phyloP scores from a whole-genome alignment of 2,329 filamentous ascomycete species.

The Hypoxylon sp. region DNA sequence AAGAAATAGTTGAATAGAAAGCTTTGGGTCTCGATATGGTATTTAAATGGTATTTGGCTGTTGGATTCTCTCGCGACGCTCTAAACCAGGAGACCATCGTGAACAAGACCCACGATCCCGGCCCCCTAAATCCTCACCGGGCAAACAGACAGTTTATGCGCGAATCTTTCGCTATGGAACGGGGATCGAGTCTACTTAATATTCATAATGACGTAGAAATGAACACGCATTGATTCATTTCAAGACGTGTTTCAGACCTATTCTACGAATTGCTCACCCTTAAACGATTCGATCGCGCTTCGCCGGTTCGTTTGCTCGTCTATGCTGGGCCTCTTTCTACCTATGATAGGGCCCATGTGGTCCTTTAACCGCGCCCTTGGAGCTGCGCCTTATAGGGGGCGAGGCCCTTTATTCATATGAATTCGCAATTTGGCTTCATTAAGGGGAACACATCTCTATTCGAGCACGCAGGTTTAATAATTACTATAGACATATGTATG shows the following conservation, averaged over 20 bases:
- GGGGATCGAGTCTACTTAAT: conserved; percentile 3
- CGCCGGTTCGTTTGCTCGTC: conserved; percentile 33
- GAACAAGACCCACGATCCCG: not conserved
- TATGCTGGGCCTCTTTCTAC: conserved; percentile 21
- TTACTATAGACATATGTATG: conserved; percentile 23
- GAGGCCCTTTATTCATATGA: conserved; percentile 47
- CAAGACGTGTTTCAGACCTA: conserved; percentile 16
- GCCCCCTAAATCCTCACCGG: conserved; percentile 4
- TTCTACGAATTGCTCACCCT: conserved; percentile 25
- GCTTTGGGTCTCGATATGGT: not conserved
- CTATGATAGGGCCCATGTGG: conserved; percentile 32
- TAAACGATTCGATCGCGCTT: conserved; percentile 42
- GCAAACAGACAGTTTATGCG: conserved; percentile 6
- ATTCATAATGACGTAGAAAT: conserved; percentile 20
- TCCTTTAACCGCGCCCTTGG: conserved; percentile 39
- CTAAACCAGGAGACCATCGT: conserved; percentile 9
- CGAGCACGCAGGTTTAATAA: conserved; percentile 33
- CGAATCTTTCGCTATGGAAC: not conserved
- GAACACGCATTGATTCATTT: conserved; percentile 4
- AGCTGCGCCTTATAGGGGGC: conserved; percentile 31
- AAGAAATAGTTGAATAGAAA: not conserved
- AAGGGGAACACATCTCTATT: conserved; percentile 40
- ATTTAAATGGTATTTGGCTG: not conserved
- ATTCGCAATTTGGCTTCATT: conserved; percentile 51
- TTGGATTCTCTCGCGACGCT: not conserved